phyloP scores from a whole-genome alignment of 176 grass and related monocot genomes.

The Zoysia pacifica region DNA sequence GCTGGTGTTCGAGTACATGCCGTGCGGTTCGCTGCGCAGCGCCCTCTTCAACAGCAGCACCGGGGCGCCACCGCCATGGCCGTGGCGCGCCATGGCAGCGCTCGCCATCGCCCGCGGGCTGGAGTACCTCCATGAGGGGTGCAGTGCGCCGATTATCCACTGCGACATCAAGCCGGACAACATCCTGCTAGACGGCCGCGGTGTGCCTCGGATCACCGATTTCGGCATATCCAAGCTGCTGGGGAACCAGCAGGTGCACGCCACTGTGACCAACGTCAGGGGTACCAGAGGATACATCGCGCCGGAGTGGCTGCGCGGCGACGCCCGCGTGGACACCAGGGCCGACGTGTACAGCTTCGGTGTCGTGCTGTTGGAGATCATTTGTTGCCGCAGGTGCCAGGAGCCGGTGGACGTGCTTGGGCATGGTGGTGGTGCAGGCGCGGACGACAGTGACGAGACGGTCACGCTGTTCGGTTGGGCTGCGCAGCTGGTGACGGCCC shows the following conservation, averaged over 20 bases:
- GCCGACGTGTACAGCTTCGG: conserved; percentile 22
- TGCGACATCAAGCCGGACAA: conserved; percentile 44
- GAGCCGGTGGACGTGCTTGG: not conserved
- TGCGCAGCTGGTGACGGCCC: not conserved
- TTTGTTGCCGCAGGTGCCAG: conserved; percentile 15
- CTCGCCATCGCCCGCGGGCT: conserved; percentile 20
- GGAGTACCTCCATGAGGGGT: conserved; percentile 35
- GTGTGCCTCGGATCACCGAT: not conserved
- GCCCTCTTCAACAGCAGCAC: not conserved
- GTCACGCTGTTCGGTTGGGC: conserved; percentile 20
- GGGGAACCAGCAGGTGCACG: not conserved
- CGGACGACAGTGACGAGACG: not conserved
- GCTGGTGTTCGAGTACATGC: conserved; percentile 49
- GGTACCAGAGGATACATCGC: conserved; percentile 25
- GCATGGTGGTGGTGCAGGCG: too few species aligned
- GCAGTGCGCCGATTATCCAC: conserved; percentile 7
- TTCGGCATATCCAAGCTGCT: conserved; percentile 29
- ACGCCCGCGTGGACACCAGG: conserved; percentile 1
- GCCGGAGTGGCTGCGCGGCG: conserved; percentile 22
- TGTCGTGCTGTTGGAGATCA: conserved; percentile 23
- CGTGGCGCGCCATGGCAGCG: not conserved
- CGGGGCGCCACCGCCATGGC: not conserved
- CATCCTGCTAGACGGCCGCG: not conserved
- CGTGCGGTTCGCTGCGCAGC: not conserved
- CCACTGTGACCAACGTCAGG: conserved; percentile 27